Evolutionary conservation across 1,139 yeast species (phyloP), one percentile per base, ranked within the genome.

Genomic region (Scheffersomyces stambukii): DNA sequence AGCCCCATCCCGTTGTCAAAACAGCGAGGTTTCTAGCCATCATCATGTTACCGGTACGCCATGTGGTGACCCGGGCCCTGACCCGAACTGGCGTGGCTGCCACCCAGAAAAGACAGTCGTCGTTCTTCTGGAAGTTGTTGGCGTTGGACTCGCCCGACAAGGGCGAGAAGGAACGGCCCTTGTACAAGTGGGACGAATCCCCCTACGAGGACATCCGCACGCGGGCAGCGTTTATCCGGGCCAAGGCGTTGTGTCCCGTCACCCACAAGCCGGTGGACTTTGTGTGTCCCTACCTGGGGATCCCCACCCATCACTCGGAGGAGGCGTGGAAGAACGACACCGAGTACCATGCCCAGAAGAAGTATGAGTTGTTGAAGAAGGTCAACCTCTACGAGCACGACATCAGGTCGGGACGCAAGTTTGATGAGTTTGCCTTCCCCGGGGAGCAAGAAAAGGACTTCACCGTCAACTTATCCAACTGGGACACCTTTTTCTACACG

Each of bases 371-470:
- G 30, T 71, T 91, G 64, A 80, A 80, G 49, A 82, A 83, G 57
- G 96, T 86, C 27, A 91, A 91, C 54, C 77, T 85, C 35, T 91
- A 81, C 55, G 98, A 91, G 57, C 97, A 91, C 53, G 98, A 91
- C 57, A 65, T 91, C 44, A 75, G 97, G 53, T 81, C 93, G 23
- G 97, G 97, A 1, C 75, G 97, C 47, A 82, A 81, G 32, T 89
- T 91, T 60, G 95, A 95, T 18, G 98, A 91, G 59, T 88, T 91
- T 52, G 91, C 85, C 42, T 88, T 91, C 60, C 97, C 98, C 4
- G 80, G 76, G 6, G 73, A 66, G 16, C 95, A 85, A 55, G 84
- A 80, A 38, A 67, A 69, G 29, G 97, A 89, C 51, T 80, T 79
- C 36, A 67, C 77, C 39, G 78, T 88, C 36, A 89, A 85, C 54